Evolutionary conservation across 441 rosid species (phyloP), one percentile per base, ranked within the genome.

Genomic region (Jatropha podagrica): DNA sequence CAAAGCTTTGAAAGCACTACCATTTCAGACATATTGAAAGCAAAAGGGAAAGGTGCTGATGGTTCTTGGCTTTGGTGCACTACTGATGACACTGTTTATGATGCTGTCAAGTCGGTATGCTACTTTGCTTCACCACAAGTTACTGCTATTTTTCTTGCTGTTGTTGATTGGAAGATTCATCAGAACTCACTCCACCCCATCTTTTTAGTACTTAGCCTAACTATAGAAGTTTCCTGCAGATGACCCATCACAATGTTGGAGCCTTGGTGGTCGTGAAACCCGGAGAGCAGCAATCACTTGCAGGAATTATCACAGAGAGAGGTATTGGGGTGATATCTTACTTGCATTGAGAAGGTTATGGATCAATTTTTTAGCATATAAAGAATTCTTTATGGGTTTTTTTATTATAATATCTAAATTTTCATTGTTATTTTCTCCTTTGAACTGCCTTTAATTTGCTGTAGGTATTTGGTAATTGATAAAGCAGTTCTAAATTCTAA

Each of bases 21-120:
- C 3, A 93, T 95, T 73, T 73, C 91, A 1, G 99, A 95, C 63
- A 64, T 95, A 40, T 72, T 95, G 87, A 88, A 85, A 73, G 88
- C 77, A 1, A 95, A 95, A 86, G 98, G 99, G 71, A 90, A 91
- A 85, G 69, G 72, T 65, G 98, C 97, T 7, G 98, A 93, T 86
- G 98, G 99, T 69, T 95, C 99, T 78, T 93, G 99, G 99, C 95
- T 95, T 79, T 95, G 99, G 98, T 95, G 98, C 89, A 88, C 96
- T 3, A 95, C 94, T 10, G 90, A 91, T 71, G 99, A 95, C 78
- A 48, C 87, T 58, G 98, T 93, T n/a, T 90, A 93, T 72, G 95
- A 95, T 68, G 99, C 97, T 75, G 99, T 93, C 59, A 85, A 95
- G 86, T 88, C 98, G 86, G 99, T 95, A 88, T 49, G 90, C 40